Evolutionary conservation across 2,329 filamentous ascomycete species (phyloP), one percentile per base, ranked within the genome.

Genomic region (Pseudopithomyces maydicus): DNA sequence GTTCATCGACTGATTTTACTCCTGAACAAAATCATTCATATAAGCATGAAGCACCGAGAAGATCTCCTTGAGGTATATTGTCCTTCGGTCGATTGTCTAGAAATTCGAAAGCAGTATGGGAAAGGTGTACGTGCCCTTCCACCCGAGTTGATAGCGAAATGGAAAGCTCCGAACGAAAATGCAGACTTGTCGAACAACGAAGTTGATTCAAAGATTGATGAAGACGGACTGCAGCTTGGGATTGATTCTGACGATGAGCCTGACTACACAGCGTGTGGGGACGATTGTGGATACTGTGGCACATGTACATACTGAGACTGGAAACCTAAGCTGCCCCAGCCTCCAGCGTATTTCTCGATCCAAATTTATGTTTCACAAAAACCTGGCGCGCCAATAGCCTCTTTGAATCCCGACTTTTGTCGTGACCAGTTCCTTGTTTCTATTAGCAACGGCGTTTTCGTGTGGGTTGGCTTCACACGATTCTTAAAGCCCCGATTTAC

Each of bases 201-300:
- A 49, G 19, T 50, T n/a, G 49, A 49, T 12, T 12, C 29, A 5
- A 14, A 38, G 2, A 7, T 41, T n/a, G 43, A 52, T 3, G 26
- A 54, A 6, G 50, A 48, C 19, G 47, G 14, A 10, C 36, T 52
- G 44, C 51, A 56, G 23, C 41, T 46, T 0, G 63, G 49, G 35
- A 53, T 36, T 47, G 65, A 57, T 32, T 61, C 54, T 2, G 63
- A 69, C 26, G 42, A 41, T n/a, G 38, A 50, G 8, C 45, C 35
- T 19, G 75, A 77, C 53, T 77, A 68, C 29, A 77, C 74, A 7
- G 75, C 72, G 7, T 77, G 75, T 10, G 63, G 62, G 29, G 65
- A 72, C 0, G 61, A 66, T 20, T 77, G 74, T 61, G 74, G 72
- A 2, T 77, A 77, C 44, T 77, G 75, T 44, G 75, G 75, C 8